Conservation (phyloP, 148 eudicot species). For the Heliosperma pusillum region DNA sequence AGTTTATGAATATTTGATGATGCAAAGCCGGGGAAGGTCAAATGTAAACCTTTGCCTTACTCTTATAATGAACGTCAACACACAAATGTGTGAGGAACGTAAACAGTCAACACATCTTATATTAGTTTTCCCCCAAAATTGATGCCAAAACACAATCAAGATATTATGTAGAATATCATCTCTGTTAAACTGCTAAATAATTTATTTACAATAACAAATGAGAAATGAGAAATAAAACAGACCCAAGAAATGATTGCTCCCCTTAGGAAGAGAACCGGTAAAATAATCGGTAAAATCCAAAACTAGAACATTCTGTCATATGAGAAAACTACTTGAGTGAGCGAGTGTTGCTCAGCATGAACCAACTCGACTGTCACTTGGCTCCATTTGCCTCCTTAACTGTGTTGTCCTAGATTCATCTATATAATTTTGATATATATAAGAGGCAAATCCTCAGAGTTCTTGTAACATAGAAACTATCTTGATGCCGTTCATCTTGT, state of each 20-base stretch:
- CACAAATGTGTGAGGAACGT: too few species aligned
- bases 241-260: background rate
- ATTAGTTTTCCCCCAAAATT: too few species aligned
- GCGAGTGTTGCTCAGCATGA: background rate
- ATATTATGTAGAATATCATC: background rate
- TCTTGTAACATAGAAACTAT: conserved; percentile 40
- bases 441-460: conserved; percentile 48
- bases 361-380: background rate
- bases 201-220: background rate
- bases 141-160: too few species aligned
- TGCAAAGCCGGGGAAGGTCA: too few species aligned
- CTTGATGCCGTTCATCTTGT: conserved; percentile 45
- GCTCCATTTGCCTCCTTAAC: background rate
- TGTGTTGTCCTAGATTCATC: too few species aligned
- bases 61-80: too few species aligned
- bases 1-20: too few species aligned
- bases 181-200: background rate
- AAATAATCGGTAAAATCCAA: background rate
- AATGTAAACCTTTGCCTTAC: too few species aligned
- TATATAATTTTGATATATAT: conserved; percentile 39
- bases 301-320: background rate
- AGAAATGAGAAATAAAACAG: background rate
- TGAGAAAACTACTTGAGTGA: background rate
- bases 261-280: background rate
- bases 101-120: too few species aligned